Base-by-base conservation (phyloP, 192 early-diverging fungal species). In the Gamsiella multidivaricata region DNA sequence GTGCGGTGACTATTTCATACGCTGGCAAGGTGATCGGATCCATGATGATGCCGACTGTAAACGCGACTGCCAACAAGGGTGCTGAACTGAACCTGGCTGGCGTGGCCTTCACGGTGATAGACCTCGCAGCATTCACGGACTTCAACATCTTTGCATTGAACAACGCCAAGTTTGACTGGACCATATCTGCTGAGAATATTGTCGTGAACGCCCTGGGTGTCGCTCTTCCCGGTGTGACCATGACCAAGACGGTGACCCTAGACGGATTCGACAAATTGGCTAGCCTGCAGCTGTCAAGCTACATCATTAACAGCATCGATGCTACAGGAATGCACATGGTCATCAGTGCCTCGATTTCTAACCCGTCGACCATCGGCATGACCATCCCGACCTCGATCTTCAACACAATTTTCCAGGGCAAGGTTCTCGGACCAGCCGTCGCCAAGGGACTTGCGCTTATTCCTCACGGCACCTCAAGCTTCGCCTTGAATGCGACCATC, bases 101-200 rank as follows among this genome's bases (percentile, higher is more conserved):
- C 69, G 80, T 65, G 43, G 29, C 54, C 1, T 83, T 86, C 43
- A 34, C 39, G 2, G 64, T 86, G 42, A 57, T 46, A 4, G 69
- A 82, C 51, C 20, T 5, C 14, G 67, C 65, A 26, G 71, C 54
- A 25, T 82, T 84, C 81, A 64, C 72, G n/a, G 66, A 72, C 5
- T 85, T 86, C 70, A 70, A 81, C 45, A 53, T 63, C 41, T 79
- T 70, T 47, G 71, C 85, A 65, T 56, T 86, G 47, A 83, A 85
- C 49, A 54, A 75, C 26, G 62, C 65, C 9, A 58, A 65, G 22
- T 85, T 86, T 34, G 68, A 73, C 25, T 86, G 85, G 85, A 65
- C 79, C 32, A 84, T 86, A 53, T 26, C 56, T 9, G 43, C 78
- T 34, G 20, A 20, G 9, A 61, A 66, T 50, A 61, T 84, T 17